Base-by-base conservation (phyloP, 495 filamentous ascomycete genomes). In the Penicillium bialowiezense region DNA sequence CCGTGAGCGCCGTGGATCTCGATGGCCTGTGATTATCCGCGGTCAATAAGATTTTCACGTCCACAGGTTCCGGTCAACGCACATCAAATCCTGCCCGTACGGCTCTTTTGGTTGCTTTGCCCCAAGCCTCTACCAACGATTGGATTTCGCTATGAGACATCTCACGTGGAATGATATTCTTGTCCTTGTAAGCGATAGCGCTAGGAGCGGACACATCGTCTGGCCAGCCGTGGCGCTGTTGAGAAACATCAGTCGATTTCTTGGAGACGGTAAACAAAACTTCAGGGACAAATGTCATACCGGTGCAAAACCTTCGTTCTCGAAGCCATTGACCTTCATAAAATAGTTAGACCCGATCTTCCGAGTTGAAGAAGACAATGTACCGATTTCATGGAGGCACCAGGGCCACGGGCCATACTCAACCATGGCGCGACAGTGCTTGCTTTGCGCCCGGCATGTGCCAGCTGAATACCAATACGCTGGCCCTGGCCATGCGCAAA, bases 401-500 rank as follows among this genome's bases (percentile, higher is more conserved):
- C n/a, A n/a, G n/a, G n/a, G n/a, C n/a, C n/a, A n/a, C n/a, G n/a
- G n/a, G 42, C 9, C 48, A 46, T 12, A 48, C 47, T 41, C 13
- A 66, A 31, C 81, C 81, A 85, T 1, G 78, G 80, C 0, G 81
- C 73, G 20, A 79, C 66, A 3, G 72, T 80, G 37, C 64, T 71
- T 1, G 77, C 79, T 55, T 86, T 87, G 9, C 84, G 65, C 0
- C 84, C 84, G 5, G 82, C 81, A 55, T 88, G 84, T 6, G 68
- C 78, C 7, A 87, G 60, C 63, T 88, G 84, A 46, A 87, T 77
- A 19, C 70, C 83, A 19, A 80, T 72, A 39, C 77, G 74, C 56
- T 78, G 77, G 42, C 67, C 67, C 55, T 86, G 83, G 40, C 64
- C 65, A 52, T 86, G 79, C 3, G 74, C 73, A 52, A 85, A 84